phyloP scores from a whole-genome alignment of 2,329 filamentous ascomycete genomes.

The Ceratocystis variospora region DNA sequence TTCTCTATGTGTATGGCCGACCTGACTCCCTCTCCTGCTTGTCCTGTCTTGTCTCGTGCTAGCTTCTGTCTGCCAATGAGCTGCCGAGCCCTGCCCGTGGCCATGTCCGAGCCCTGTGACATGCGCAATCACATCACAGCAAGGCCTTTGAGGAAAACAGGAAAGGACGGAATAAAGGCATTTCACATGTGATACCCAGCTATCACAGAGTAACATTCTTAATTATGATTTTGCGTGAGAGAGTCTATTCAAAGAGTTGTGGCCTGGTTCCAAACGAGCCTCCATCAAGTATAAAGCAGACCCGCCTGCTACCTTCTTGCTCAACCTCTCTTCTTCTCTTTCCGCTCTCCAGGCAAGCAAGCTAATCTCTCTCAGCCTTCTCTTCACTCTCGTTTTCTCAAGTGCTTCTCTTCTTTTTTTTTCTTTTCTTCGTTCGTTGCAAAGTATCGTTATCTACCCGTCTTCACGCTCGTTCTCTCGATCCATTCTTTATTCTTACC shows the following conservation, averaged over 20 bases:
- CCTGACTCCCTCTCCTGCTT: background rate
- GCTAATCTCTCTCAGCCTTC: slow-evolving; percentile 14
- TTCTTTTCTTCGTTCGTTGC: background rate
- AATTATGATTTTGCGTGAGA: background rate
- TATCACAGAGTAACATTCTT: background rate
- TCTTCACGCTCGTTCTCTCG: slow-evolving; percentile 5
- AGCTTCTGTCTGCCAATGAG: background rate
- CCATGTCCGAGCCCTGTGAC: background rate
- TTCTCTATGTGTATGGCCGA: background rate
- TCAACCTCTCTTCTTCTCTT: background rate
- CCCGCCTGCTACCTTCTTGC: background rate
- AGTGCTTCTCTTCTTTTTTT: background rate
- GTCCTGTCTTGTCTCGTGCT: background rate
- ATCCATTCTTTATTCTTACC: slow-evolving; percentile 2
- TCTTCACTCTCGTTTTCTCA: slow-evolving; percentile 3
- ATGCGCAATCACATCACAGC: background rate
- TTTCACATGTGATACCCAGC: background rate
- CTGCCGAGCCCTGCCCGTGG: background rate
- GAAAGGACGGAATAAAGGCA: background rate
- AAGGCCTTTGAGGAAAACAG: background rate
- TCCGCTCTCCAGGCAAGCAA: slow-evolving; percentile 10
- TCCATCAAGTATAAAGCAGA: background rate
- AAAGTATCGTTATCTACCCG: slow-evolving; percentile 6
- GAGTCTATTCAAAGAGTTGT: background rate
- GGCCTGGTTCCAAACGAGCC: background rate